Base-by-base conservation (phyloP, 2,329 filamentous ascomycete species). In the Neodidymelliopsis sp. region DNA sequence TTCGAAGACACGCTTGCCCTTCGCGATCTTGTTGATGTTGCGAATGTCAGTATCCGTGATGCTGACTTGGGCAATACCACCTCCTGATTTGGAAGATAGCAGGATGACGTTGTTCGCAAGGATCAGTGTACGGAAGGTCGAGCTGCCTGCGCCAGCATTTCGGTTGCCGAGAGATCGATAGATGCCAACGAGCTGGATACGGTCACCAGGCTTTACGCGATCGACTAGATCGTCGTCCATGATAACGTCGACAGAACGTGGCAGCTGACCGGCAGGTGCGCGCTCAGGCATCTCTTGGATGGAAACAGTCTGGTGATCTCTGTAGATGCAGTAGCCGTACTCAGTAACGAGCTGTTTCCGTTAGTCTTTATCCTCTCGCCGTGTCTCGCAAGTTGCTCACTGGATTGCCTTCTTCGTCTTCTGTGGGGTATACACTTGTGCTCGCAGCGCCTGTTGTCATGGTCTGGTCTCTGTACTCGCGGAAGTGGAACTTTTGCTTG, bases 251-350 rank as follows among this genome's bases (percentile, higher is more conserved):
- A 99, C 94, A 46, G 93, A 91, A 43, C 94, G 87, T 51, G 94
- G 94, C 57, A 99, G 82, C 78, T 97, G 94, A 42, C 94, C 94
- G 50, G 94, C 93, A 43, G 94, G 94, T 2, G 94, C 94, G 62
- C 93, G 83, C 74, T 99, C 94, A 0, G 94, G 94, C 94, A 99
- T 99, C 78, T 99, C 94, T 75, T 99, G 94, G 59, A 99, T 97
- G 0, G 93, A 97, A 52, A 99, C 91, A 12, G 90, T 96, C 74
- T 99, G 94, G 70, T 99, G 94, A 71, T 99, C 94, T 67, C 93
- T 84, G 75, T 97, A 99, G 39, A 89, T 94, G 72, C 88, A 95
- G 76, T 95, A 93, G 18, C 94, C 94, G 71, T 97, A 99, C 70
- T 99, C 94, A 3, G 94, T 99, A 49, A 91, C 84, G 15, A 99